Percentiles rank a stretch among this genome's conserved stretches.
These are phyloP conservation scores for Raffaelea ambrosiae DNA, from an alignment of 2,329 filamentous ascomycete genomes.

Conservation along the genomic window DNA sequence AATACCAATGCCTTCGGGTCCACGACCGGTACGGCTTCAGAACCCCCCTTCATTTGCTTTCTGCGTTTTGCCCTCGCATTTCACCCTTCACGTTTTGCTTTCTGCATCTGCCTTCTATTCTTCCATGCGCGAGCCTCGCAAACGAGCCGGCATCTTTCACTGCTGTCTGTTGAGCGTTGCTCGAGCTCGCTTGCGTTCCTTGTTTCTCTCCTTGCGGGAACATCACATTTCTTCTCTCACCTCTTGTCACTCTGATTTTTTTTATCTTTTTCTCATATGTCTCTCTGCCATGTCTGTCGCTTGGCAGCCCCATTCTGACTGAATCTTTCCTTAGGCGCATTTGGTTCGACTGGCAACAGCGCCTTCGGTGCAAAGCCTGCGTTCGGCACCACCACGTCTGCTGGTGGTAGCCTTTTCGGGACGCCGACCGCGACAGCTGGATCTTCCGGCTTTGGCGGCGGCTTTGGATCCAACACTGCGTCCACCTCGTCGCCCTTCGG, in stretches of 20 bases:
- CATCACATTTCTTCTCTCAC: background rate
- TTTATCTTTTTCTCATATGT: background rate
- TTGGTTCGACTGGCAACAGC: constrained; percentile 17
- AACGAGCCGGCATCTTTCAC: background rate
- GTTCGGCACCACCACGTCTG: constrained; percentile 39
- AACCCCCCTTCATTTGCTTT: background rate
- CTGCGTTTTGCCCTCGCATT: background rate
- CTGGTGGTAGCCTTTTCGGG: constrained; percentile 37
- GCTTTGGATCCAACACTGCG: constrained; percentile 27
- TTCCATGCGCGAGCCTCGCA: too few species aligned
- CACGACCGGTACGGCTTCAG: constrained; percentile 13
- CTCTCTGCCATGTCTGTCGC: background rate
- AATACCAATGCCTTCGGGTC: constrained; percentile 12
- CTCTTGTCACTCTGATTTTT: background rate
- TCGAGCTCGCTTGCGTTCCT: background rate
- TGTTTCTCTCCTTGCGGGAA: background rate
- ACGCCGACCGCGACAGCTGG: constrained; percentile 28
- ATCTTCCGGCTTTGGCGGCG: constrained; percentile 28
- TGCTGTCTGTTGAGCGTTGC: background rate
- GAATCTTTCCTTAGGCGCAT: constrained; percentile 15
- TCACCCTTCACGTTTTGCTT: background rate
- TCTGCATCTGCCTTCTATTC: background rate
- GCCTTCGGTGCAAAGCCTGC: constrained; percentile 35
- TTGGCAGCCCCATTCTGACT: background rate
- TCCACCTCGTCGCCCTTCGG: constrained; percentile 29